A percentile compares a stretch with the other conserved stretches of the same genome.
Conservation (phyloP, 2,329 filamentous ascomycete genomes). For the Thelonectria discophora region DNA sequence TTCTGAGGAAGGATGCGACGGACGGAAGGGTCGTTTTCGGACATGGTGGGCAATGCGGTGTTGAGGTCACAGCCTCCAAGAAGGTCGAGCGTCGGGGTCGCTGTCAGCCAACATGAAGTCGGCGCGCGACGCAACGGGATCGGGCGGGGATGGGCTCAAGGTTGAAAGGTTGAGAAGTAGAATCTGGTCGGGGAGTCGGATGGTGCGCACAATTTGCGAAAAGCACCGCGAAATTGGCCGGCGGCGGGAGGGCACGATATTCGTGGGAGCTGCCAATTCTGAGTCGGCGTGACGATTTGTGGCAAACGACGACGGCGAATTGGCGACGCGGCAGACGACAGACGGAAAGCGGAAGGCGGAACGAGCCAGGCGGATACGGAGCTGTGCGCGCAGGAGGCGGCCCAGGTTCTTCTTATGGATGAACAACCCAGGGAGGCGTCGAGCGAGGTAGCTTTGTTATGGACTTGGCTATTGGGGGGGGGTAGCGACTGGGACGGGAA, state of each 20-base stretch:
- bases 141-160: conserved; percentile 15
- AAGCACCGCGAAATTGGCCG: conserved; percentile 12
- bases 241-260: conserved; percentile 6
- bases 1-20: conserved; percentile 73
- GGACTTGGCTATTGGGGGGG: neutral
- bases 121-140: conserved; percentile 30
- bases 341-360: conserved; percentile 25
- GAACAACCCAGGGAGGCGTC: conserved; percentile 18
- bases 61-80: conserved; percentile 39
- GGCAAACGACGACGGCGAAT: conserved; percentile 15
- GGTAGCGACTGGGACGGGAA: conserved; percentile 1
- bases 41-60: conserved; percentile 56
- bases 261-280: conserved; percentile 13
- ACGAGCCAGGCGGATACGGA: conserved; percentile 21
- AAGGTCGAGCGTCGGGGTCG: conserved; percentile 30
- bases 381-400: conserved; percentile 26
- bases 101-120: conserved; percentile 45
- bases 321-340: conserved; percentile 18
- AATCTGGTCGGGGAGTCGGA: conserved; percentile 5
- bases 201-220: conserved; percentile 13
- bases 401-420: conserved; percentile 28
- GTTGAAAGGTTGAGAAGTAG: conserved; percentile 16
- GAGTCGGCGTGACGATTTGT: conserved; percentile 23
- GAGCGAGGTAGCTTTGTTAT: conserved; percentile 6
- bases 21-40: conserved; percentile 66